Conservation (phyloP, 1,284 basidiomycete species). For the Gastroboletus turbinatus region DNA sequence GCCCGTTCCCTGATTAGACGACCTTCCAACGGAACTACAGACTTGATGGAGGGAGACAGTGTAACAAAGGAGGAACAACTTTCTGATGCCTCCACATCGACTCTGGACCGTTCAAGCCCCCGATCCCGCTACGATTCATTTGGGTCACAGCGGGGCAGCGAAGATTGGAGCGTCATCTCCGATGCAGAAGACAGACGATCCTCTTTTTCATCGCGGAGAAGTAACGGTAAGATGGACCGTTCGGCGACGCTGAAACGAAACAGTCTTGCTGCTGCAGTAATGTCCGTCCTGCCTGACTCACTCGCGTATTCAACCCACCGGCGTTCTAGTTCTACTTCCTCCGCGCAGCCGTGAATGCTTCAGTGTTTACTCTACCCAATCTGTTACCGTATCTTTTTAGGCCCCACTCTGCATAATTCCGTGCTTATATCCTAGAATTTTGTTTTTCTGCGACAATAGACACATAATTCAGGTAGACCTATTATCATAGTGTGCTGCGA, state of each 20-base stretch:
- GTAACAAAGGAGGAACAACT: constrained; percentile 43
- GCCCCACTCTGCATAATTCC: neutral
- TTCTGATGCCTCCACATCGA: constrained; percentile 30
- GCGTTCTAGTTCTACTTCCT: constrained; percentile 35
- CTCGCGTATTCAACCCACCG: constrained; percentile 45
- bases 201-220: constrained; percentile 48
- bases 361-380: neutral
- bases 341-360: constrained; percentile 17
- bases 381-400: neutral
- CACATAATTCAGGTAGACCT: constrained; percentile 20
- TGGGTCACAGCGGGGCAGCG: constrained; percentile 58
- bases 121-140: constrained; percentile 57
- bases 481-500: constrained; percentile 73
- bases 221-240: constrained; percentile 33
- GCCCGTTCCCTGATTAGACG: constrained; percentile 80
- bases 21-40: constrained; percentile 33
- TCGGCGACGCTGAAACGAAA: constrained; percentile 49
- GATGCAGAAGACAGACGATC: constrained; percentile 62
- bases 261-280: constrained; percentile 59
- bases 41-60: constrained; percentile 41
- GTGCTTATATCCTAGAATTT: constrained; percentile 10
- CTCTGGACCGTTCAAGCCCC: constrained; percentile 35
- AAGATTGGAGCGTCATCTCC: constrained; percentile 82
- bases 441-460: constrained; percentile 10
- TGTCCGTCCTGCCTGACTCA: constrained; percentile 58